These are phyloP conservation scores for Pseudogymnoascus sp. DNA, from an alignment of 2,329 filamentous ascomycete species.

Conservation along the genomic window DNA sequence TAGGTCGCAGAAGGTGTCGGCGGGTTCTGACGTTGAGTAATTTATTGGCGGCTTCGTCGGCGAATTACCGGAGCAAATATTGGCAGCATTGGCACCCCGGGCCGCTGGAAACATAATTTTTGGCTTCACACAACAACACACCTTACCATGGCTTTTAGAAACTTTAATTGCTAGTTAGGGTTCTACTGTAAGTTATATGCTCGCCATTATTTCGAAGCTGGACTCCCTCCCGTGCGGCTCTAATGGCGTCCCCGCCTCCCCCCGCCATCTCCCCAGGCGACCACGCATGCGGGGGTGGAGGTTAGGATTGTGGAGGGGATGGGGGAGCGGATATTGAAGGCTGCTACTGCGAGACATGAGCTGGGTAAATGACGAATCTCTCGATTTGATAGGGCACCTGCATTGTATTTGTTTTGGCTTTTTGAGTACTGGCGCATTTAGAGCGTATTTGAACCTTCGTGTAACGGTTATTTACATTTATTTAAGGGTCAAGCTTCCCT, in stretches of 20 bases:
- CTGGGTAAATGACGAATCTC: neutral
- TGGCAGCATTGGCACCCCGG: constrained; percentile 2
- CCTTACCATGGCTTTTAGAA: neutral
- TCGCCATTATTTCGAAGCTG: neutral
- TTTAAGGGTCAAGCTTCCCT: neutral
- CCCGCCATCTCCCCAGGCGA: neutral
- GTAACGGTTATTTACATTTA: neutral
- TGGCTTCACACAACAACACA: neutral
- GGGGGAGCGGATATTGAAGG: constrained; percentile 70
- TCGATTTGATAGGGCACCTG: neutral
- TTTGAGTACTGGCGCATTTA: neutral
- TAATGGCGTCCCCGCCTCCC: neutral
- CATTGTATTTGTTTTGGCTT: neutral
- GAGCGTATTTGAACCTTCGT: neutral
- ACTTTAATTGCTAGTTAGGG: neutral
- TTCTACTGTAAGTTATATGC: neutral
- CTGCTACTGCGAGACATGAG: constrained; percentile 77
- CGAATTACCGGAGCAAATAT: constrained; percentile 2
- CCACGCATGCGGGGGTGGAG: constrained; percentile 43
- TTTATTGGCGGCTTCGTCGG: constrained; percentile 3
- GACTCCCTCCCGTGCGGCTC: neutral
- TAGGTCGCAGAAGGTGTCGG: neutral
- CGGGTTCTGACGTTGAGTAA: neutral
- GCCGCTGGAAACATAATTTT: neutral
- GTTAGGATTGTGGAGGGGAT: constrained; percentile 68